phyloP scores from a whole-genome alignment of 225 moss, liverwort and hornwort species.

The Polytrichum commune region DNA sequence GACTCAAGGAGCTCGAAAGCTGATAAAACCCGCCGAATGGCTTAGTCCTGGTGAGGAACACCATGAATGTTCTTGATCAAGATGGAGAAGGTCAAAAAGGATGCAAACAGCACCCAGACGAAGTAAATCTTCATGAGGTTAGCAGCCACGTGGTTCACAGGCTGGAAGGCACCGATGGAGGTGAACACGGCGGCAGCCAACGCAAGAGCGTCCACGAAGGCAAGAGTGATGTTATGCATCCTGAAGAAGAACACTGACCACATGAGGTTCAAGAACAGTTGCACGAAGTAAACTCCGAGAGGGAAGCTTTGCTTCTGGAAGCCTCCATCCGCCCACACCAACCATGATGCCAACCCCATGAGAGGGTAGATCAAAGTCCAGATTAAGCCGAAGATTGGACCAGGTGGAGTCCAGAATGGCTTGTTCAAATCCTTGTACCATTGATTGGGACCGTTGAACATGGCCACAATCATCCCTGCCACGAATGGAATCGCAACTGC shows the following conservation, averaged over 20 bases:
- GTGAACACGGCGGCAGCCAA: constrained; percentile 49
- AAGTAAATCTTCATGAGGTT: constrained; percentile 51
- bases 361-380: constrained; percentile 46
- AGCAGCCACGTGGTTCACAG: constrained; percentile 42
- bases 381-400: constrained; percentile 37
- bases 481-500: constrained; percentile 28
- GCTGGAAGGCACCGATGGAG: constrained; percentile 46
- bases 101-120: constrained; percentile 49
- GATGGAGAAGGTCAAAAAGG: constrained; percentile 47
- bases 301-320: constrained; percentile 40
- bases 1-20: neutral
- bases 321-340: constrained; percentile 47
- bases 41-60: constrained; percentile 9
- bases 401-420: constrained; percentile 40
- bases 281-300: constrained; percentile 34
- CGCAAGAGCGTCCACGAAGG: constrained; percentile 45
- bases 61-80: constrained; percentile 36
- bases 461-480: constrained; percentile 12
- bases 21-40: no score
- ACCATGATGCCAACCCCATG: constrained; percentile 51
- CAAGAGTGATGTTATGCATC: constrained; percentile 23
- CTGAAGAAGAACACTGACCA: constrained; percentile 55
- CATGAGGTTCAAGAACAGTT: constrained; percentile 33
- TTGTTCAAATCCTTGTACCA: constrained; percentile 44
- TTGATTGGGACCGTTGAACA: constrained; percentile 23